These are phyloP conservation scores for Ogataea polymorpha DNA, from an alignment of 805 yeast species.

Conservation along the genomic window DNA sequence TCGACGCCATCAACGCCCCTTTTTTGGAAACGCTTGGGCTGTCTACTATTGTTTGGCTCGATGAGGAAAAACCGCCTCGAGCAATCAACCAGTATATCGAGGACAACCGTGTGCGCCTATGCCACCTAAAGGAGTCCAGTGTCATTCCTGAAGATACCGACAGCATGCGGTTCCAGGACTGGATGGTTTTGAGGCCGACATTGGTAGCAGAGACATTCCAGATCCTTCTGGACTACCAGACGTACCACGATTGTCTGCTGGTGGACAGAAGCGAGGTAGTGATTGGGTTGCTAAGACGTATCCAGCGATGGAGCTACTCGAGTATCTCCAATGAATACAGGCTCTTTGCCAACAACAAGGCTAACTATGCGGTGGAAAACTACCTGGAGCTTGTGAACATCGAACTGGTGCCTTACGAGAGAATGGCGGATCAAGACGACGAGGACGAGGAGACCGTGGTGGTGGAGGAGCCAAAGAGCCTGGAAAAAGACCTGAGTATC, in stretches of 20 bases:
- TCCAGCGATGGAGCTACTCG: constrained; percentile 87
- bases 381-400: constrained; percentile 72
- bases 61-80: constrained; percentile 82
- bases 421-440: constrained; percentile 8
- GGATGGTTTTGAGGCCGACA: constrained; percentile 74
- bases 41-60: constrained; percentile 67
- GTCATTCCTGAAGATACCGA: constrained; percentile 26
- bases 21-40: constrained; percentile 73
- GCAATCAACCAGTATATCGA: constrained; percentile 64
- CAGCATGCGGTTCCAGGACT: constrained; percentile 37
- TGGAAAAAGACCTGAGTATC: constrained; percentile 6
- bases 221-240: constrained; percentile 54
- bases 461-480: constrained; percentile 1
- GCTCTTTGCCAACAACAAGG: constrained; percentile 62
- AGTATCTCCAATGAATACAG: constrained; percentile 84
- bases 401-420: constrained; percentile 43
- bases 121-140: constrained; percentile 36
- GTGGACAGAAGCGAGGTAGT: constrained; percentile 80
- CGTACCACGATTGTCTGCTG: constrained; percentile 64
- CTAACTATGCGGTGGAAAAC: constrained; percentile 77
- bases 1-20: constrained; percentile 73
- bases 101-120: constrained; percentile 50
- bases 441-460: constrained; percentile 6
- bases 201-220: constrained; percentile 66
- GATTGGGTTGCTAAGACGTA: constrained; percentile 74